Conservation (phyloP, 345 rosid species). For the Brassica incana region DNA sequence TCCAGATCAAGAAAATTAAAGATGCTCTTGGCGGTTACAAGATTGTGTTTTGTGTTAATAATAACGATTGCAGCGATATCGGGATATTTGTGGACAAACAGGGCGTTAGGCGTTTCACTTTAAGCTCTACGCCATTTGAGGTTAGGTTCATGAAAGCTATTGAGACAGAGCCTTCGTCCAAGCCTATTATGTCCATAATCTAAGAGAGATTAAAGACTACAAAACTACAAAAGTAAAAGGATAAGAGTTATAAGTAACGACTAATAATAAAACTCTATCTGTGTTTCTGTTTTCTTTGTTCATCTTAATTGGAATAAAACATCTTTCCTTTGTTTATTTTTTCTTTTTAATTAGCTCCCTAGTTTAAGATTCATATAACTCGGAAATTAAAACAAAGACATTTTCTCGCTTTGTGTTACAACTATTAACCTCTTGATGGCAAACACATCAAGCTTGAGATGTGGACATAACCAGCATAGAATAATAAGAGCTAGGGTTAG, state of each 20-base stretch:
- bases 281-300: not conserved
- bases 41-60: too few species aligned
- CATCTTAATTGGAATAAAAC: not conserved
- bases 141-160: conserved; percentile 33
- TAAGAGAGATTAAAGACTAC: not conserved
- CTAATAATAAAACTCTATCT: not conserved
- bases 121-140: conserved; percentile 32
- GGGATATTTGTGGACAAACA: conserved; percentile 44
- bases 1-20: conserved; percentile 25
- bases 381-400: too few species aligned
- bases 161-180: not conserved
- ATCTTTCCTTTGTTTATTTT: not conserved
- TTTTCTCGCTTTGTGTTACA: too few species aligned
- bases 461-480: too few species aligned
- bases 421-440: too few species aligned
- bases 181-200: not conserved
- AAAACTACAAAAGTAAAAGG: too few species aligned
- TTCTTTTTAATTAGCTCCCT: not conserved
- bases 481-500: too few species aligned
- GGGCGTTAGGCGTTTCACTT: conserved; percentile 49
- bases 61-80: conserved; percentile 1
- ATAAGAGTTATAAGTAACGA: not conserved
- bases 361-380: too few species aligned
- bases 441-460: too few species aligned
- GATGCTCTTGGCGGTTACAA: not conserved